These are phyloP conservation scores for Taiwanofungus camphoratus DNA, from an alignment of 1,284 basidiomycete species.

Conservation along the genomic window DNA sequence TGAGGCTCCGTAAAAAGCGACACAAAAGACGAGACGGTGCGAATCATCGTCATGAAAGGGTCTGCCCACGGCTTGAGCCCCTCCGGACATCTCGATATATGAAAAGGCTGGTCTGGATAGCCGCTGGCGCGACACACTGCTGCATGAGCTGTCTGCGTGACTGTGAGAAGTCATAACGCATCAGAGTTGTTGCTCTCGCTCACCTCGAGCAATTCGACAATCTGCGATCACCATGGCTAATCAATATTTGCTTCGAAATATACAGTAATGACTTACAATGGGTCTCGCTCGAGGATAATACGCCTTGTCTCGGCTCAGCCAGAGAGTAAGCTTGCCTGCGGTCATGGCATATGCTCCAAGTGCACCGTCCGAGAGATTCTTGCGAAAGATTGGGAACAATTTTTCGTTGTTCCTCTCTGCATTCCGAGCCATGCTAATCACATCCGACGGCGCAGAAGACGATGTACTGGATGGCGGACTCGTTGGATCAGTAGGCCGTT, in stretches of 20 bases:
- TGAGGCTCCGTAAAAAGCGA: conserved; percentile 13
- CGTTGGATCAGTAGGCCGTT: no score
- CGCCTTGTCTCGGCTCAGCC: conserved; percentile 17
- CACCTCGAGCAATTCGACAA: conserved; percentile 20
- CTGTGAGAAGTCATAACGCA: neutral
- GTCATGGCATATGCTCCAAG: conserved; percentile 11
- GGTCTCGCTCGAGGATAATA: conserved; percentile 20
- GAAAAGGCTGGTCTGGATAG: conserved; percentile 6
- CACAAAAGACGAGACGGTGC: conserved; percentile 14
- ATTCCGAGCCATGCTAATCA: conserved; percentile 9
- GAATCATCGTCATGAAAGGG: conserved; percentile 14
- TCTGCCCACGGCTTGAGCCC: conserved; percentile 13
- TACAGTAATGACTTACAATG: conserved; percentile 9
- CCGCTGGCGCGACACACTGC: conserved; percentile 12
- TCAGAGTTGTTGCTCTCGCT: neutral
- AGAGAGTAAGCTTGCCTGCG: conserved; percentile 16
- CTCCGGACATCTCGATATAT: conserved; percentile 9
- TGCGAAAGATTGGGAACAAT: conserved; percentile 17
- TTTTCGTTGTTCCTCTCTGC: conserved; percentile 18
- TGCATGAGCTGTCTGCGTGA: conserved; percentile 13
- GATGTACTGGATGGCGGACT: no score
- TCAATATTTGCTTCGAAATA: neutral
- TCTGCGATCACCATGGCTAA: conserved; percentile 12
- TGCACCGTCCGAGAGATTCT: conserved; percentile 11
- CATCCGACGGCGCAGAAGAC: no score